phyloP scores from a whole-genome alignment of 2,329 filamentous ascomycete genomes.

The Sporothrix euskadiensis region DNA sequence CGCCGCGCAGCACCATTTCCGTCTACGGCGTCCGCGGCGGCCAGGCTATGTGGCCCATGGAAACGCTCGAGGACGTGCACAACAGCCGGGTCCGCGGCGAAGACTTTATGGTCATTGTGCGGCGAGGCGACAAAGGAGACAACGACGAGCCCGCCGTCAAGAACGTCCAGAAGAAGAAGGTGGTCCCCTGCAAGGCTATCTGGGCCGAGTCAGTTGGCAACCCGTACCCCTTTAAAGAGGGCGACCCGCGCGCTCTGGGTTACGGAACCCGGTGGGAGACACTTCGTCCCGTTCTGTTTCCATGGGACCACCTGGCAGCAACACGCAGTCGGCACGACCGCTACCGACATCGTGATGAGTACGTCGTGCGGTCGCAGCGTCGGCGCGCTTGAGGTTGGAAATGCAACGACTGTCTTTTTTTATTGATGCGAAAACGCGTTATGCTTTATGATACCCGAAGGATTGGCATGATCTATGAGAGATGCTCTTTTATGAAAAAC shows the following conservation, averaged over 20 bases:
- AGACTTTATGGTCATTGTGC: conserved; percentile 33
- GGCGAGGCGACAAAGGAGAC: conserved; percentile 19
- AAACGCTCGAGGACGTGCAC: conserved; percentile 32
- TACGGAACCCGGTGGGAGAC: conserved; percentile 32
- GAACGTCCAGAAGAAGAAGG: not conserved
- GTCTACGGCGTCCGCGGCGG: conserved; percentile 64
- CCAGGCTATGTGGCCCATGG: conserved; percentile 38
- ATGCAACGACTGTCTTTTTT: not conserved
- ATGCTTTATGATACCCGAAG: conserved; percentile 17
- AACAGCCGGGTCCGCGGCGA: conserved; percentile 27
- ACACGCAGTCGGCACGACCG: conserved; percentile 30
- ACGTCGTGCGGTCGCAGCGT: conserved; percentile 27
- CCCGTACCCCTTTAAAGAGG: conserved; percentile 27
- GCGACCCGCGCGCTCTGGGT: conserved; percentile 32
- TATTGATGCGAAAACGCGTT: not conserved
- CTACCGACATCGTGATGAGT: conserved; percentile 33
- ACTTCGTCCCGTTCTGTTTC: conserved; percentile 32
- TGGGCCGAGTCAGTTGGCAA: conserved; percentile 16
- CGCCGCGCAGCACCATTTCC: conserved; percentile 49
- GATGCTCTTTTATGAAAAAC: not conserved
- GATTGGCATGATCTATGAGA: not conserved
- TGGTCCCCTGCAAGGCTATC: conserved; percentile 1
- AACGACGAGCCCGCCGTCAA: not conserved
- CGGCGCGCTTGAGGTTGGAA: not conserved
- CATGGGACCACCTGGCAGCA: conserved; percentile 31